Percentiles rank a stretch among this genome's conserved stretches.
Conservation (phyloP, 176 grass and related monocot genomes). For the maize (Zea mays) region Zm-B73-REFERENCE-NAM-5.0 NC_050103.1:173001501-173002000, state of each 20-base stretch:
- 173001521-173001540: neutral
- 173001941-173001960: constrained; percentile 95
- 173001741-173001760: neutral
- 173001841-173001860: too few species aligned
- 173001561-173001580: neutral
- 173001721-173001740: too few species aligned
- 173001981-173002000: constrained; percentile 98
- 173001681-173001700: too few species aligned
- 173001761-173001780: neutral
- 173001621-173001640: neutral
- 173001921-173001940: constrained; percentile 79
- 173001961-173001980: constrained; percentile 92
- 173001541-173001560: too few species aligned
- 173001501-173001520: neutral
- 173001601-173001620: neutral
- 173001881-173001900: neutral
- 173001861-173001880: too few species aligned
- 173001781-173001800: neutral
- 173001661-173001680: neutral
- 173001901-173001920: constrained; percentile 89
- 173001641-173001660: too few species aligned
- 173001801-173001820: too few species aligned
- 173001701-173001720: too few species aligned
- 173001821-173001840: too few species aligned
- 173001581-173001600: neutral